phyloP scores from a whole-genome alignment of 768 basidiomycete species.

The Cyclocybe aegerita region DNA sequence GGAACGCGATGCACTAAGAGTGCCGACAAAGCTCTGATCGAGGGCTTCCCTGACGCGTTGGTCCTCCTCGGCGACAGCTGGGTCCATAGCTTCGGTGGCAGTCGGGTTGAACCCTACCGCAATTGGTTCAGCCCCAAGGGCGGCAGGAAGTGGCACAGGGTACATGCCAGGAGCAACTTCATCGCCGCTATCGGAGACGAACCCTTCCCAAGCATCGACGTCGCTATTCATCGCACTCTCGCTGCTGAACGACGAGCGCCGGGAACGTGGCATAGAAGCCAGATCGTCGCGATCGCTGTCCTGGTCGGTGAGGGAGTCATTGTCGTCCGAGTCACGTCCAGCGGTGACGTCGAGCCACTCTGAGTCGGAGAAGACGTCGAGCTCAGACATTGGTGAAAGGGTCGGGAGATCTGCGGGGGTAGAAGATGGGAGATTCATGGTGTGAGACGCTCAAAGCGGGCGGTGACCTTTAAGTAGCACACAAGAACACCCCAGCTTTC shows the following conservation, averaged over 20 bases:
- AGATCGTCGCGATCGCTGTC: slow-evolving; percentile 63
- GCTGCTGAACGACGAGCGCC: slow-evolving; percentile 68
- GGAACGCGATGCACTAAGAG: slow-evolving; percentile 71
- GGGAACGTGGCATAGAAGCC: slow-evolving; percentile 54
- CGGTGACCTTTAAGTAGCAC: slow-evolving; percentile 13
- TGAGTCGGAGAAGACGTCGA: slow-evolving; percentile 71
- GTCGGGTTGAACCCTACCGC: slow-evolving; percentile 27
- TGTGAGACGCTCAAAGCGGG: slow-evolving; percentile 25
- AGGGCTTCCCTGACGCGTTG: slow-evolving; percentile 70
- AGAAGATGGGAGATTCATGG: slow-evolving; percentile 30
- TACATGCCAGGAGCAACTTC: slow-evolving; percentile 30
- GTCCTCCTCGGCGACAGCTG: slow-evolving; percentile 50
- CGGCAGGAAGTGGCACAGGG: slow-evolving; percentile 27
- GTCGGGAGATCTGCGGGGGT: slow-evolving; percentile 33
- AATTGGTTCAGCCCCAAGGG: slow-evolving; percentile 28
- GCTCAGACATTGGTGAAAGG: slow-evolving; percentile 53
- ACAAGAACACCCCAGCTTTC: slow-evolving; percentile 3
- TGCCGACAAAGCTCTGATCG: slow-evolving; percentile 83
- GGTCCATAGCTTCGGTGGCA: slow-evolving; percentile 35
- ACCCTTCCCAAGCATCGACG: slow-evolving; percentile 77
- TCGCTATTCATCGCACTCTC: slow-evolving; percentile 69
- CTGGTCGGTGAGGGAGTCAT: slow-evolving; percentile 62
- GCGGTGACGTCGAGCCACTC: slow-evolving; percentile 83
- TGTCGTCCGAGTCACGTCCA: slow-evolving; percentile 68
- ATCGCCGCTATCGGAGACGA: slow-evolving; percentile 62